These are phyloP conservation scores for Daucus carota DNA, from an alignment of 129 eudicot species.

Conservation along the genomic window DNA sequence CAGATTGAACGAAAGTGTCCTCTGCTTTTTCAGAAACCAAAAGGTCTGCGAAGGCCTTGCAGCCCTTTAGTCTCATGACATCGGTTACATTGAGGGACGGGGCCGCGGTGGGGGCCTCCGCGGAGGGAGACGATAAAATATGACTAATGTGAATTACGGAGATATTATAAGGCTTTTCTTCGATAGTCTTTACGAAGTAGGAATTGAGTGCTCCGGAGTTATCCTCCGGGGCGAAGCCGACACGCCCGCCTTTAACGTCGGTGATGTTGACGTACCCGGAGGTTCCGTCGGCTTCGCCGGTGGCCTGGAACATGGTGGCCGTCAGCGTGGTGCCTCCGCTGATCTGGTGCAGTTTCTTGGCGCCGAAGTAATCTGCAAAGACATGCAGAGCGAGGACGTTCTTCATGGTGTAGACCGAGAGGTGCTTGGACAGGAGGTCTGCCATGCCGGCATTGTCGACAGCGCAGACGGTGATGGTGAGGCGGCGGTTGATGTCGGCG, in stretches of 20 bases:
- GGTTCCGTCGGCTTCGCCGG: slow-evolving; percentile 59
- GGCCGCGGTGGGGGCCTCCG: slow-evolving; percentile 66
- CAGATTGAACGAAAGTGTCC: slow-evolving; percentile 38
- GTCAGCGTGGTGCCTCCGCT: slow-evolving; percentile 52
- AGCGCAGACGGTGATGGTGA: slow-evolving; percentile 63
- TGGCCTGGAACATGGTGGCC: slow-evolving; percentile 64
- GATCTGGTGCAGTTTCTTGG: slow-evolving; percentile 65
- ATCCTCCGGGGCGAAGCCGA: slow-evolving; percentile 59
- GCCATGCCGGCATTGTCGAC: slow-evolving; percentile 67
- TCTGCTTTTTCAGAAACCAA: slow-evolving; percentile 37
- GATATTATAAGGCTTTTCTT: slow-evolving; percentile 64
- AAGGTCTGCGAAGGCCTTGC: slow-evolving; percentile 53
- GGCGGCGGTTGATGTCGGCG: slow-evolving; percentile 56
- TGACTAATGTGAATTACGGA: slow-evolving; percentile 73
- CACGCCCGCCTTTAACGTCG: slow-evolving; percentile 70
- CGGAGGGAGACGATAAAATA: slow-evolving; percentile 50
- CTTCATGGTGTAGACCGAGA: slow-evolving; percentile 31
- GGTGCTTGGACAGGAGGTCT: slow-evolving; percentile 26
- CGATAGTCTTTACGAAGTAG: slow-evolving; percentile 52
- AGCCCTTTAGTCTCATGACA: slow-evolving; percentile 49
- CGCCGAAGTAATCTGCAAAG: slow-evolving; percentile 55
- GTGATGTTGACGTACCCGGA: slow-evolving; percentile 64
- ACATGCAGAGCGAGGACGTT: slow-evolving; percentile 57
- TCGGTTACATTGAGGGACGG: slow-evolving; percentile 54
- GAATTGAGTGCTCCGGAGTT: slow-evolving; percentile 31